Conservation (phyloP, 345 rosid species). For the Moringa oleifera region DNA sequence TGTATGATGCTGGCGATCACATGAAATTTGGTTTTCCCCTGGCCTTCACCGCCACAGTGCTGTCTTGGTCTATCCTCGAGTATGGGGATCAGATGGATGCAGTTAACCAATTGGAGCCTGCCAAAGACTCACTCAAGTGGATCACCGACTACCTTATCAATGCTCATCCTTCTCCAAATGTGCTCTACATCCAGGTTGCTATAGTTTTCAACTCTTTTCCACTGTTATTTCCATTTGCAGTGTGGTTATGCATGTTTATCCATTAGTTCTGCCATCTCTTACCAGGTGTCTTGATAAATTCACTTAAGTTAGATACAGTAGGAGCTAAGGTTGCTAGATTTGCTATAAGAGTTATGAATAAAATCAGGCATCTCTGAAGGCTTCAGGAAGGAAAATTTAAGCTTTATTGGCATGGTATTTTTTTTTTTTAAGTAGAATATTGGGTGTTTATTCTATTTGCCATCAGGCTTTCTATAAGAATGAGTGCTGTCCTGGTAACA, state of each 20-base stretch:
- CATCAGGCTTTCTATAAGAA: no score
- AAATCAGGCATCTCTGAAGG: neutral
- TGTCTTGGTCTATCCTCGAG: slow-evolving; percentile 96
- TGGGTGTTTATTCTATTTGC: neutral
- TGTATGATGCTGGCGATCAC: slow-evolving; percentile 96
- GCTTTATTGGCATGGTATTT: neutral
- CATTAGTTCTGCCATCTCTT: neutral
- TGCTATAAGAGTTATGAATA: neutral
- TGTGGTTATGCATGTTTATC: neutral
- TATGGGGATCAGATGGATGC: slow-evolving; percentile 92
- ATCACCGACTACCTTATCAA: slow-evolving; percentile 80
- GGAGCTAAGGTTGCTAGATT: neutral
- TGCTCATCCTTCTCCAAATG: slow-evolving; percentile 68
- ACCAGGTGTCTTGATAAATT: neutral
- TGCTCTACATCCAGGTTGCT: slow-evolving; percentile 76
- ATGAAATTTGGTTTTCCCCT: slow-evolving; percentile 92
- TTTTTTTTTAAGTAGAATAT: no score
- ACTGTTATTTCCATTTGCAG: neutral
- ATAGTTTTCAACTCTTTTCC: neutral
- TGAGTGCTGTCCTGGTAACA: no score
- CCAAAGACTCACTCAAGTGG: slow-evolving; percentile 76
- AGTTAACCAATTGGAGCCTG: slow-evolving; percentile 53
- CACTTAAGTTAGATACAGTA: neutral
- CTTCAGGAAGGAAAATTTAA: neutral
- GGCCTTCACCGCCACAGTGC: slow-evolving; percentile 85